Evolutionary conservation across 495 filamentous ascomycete species (phyloP).

Genomic region (Daldinia concentrica): DNA sequence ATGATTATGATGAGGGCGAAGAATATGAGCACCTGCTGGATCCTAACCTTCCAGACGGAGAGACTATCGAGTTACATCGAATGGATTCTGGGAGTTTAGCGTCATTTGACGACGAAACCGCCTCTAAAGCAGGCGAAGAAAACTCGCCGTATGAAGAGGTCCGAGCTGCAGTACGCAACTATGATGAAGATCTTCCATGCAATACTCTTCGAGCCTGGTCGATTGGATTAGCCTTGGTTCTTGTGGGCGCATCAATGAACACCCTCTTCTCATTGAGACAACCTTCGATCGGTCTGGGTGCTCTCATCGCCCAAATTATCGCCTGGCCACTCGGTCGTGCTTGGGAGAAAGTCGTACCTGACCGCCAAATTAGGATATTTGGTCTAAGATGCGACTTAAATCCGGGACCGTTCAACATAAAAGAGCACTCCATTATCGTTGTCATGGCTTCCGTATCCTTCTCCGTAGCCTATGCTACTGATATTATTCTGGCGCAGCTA

Average conservation of each 20-base stretch:
- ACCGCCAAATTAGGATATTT: constrained; percentile 62
- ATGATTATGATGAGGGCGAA: constrained; percentile 51
- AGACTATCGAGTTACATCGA: constrained; percentile 44
- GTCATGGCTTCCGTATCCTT: constrained; percentile 72
- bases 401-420: constrained; percentile 81
- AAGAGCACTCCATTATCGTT: constrained; percentile 76
- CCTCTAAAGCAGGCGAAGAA: constrained; percentile 45
- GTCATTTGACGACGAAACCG: constrained; percentile 51
- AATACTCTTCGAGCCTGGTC: constrained; percentile 80
- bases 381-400: constrained; percentile 68
- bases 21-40: constrained; percentile 59
- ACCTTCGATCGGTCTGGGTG: constrained; percentile 70
- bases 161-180: constrained; percentile 67
- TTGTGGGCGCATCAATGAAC: constrained; percentile 74
- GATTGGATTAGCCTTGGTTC: constrained; percentile 71
- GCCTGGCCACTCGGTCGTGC: constrained; percentile 75
- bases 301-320: constrained; percentile 74
- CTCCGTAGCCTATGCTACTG: constrained; percentile 74
- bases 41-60: constrained; percentile 59
- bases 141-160: constrained; percentile 79
- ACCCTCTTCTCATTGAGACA: constrained; percentile 75
- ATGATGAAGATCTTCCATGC: constrained; percentile 71
- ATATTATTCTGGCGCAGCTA: constrained; percentile 71
- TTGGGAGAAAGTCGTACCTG: constrained; percentile 59
- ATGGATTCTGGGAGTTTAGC: constrained; percentile 34